Evolutionary conservation across 2,329 filamentous ascomycete genomes (phyloP).

Genomic region (Ophiostoma quercus): DNA sequence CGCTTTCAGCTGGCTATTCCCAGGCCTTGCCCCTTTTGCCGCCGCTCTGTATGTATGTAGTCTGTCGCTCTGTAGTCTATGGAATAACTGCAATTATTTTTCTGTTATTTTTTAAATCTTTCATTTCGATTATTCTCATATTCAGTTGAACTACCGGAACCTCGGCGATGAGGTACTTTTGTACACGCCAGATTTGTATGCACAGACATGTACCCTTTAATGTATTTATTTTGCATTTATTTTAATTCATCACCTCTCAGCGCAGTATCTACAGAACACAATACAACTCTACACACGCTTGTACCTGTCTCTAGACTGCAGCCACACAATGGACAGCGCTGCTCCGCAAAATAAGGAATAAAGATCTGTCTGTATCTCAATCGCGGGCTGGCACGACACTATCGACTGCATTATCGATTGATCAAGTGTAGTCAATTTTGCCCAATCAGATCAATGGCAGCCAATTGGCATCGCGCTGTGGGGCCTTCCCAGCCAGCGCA

Average conservation of each 20-base stretch:
- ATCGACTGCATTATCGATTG: not conserved
- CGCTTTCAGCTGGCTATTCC: not conserved
- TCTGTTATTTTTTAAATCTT: no score
- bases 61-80: no score
- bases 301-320: constrained; percentile 2
- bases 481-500: not conserved
- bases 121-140: no score
- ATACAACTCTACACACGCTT: not conserved
- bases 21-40: not conserved
- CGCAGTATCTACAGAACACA: not conserved
- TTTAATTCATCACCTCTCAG: not conserved
- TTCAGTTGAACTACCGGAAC: not conserved
- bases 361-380: not conserved
- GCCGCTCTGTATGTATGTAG: no score
- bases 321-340: not conserved
- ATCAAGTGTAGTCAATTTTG: not conserved
- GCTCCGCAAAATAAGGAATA: constrained; percentile 8
- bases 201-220: not conserved
- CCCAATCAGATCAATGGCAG: not conserved
- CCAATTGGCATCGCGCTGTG: not conserved
- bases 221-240: not conserved
- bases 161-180: not conserved
- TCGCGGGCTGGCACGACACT: not conserved
- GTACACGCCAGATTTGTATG: not conserved
- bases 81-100: no score